phyloP scores from a whole-genome alignment of 2,329 filamentous ascomycete species.

The Fusarium sp. region DNA sequence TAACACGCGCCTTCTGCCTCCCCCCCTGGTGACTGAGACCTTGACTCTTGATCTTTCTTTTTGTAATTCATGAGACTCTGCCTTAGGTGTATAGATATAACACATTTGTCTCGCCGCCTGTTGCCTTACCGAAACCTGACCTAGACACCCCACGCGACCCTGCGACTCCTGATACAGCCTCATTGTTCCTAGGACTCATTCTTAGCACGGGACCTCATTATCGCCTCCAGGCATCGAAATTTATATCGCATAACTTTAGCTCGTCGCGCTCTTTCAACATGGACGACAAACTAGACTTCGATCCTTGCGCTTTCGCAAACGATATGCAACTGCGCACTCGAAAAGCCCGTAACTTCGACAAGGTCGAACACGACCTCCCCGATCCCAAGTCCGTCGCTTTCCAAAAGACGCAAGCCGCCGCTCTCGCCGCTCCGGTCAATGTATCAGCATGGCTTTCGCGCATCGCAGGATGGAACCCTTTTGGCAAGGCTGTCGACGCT shows the following conservation, averaged over 20 bases:
- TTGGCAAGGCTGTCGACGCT: constrained; percentile 71
- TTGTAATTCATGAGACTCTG: constrained; percentile 6
- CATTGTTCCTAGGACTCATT: constrained; percentile 32
- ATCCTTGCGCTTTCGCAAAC: constrained; percentile 51
- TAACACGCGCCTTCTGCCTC: constrained; percentile 23
- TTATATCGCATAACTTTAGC: constrained; percentile 23
- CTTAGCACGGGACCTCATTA: constrained; percentile 37
- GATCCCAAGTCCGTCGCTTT: constrained; percentile 52
- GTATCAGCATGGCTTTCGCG: constrained; percentile 59
- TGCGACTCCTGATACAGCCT: constrained; percentile 42
- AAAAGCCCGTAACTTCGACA: constrained; percentile 63
- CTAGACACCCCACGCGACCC: constrained; percentile 42
- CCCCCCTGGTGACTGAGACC: constrained; percentile 27
- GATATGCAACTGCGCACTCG: constrained; percentile 68
- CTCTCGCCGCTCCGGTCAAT: constrained; percentile 50
- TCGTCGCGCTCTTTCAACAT: constrained; percentile 40
- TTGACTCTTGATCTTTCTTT: constrained; percentile 6
- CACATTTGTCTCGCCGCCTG: constrained; percentile 35
- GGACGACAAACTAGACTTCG: constrained; percentile 43
- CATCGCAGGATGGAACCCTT: constrained; percentile 69
- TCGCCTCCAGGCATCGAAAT: constrained; percentile 13
- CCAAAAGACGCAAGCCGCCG: constrained; percentile 51
- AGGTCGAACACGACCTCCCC: constrained; percentile 65
- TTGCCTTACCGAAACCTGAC: constrained; percentile 34
- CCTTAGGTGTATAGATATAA: constrained; percentile 8